Evolutionary conservation across 2,329 filamentous ascomycete genomes (phyloP), one percentile per base, ranked within the genome.

Genomic region (Sclerotinia trifoliorum): DNA sequence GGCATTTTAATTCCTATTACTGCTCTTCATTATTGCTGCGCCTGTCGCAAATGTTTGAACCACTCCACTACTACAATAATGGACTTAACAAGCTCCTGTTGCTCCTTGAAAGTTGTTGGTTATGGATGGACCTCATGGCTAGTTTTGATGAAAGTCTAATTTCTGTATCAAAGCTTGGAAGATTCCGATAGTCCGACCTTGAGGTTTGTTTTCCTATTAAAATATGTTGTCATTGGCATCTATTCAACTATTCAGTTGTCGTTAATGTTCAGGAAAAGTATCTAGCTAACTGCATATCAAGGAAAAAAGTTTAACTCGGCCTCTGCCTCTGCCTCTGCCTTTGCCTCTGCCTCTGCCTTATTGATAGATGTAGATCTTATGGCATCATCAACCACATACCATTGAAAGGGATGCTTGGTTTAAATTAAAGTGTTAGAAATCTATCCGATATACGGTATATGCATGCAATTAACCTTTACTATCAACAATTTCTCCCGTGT

Each of bases 401-500:
- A 55, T n/a, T 3, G 5, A 55, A 35, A 15, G 29, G 29, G 52
- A 35, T n/a, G 7, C 11, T 35, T 35, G n/a, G 21, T n/a, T 55
- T 19, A 21, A 15, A 35, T 35, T 52, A n/a, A 54, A 35, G 32
- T 21, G 52, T 55, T 55, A 29, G 21, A 35, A 7, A 55, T n/a
- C 35, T n/a, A 42, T 17, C 5, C 39, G 13, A 42, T 42, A 42
- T 17, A 42, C 5, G 39, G 39, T 32, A 35, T 39, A 39, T 42
- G 55, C 55, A 57, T 57, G 32, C 32, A 57, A 57, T n/a, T 24
- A 39, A 24, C 32, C 29, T 42, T 42, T 42, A 15, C 21, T 39
- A 39, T 39, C 21, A 39, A 57, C 54, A 39, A 57, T 55, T 32
- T n/a, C 49, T 65, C 32, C 24, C 49, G 51, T 42, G 62, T 65